These are phyloP conservation scores for Lophiotrema nucula DNA, from an alignment of 495 filamentous ascomycete genomes.

Conservation along the genomic window DNA sequence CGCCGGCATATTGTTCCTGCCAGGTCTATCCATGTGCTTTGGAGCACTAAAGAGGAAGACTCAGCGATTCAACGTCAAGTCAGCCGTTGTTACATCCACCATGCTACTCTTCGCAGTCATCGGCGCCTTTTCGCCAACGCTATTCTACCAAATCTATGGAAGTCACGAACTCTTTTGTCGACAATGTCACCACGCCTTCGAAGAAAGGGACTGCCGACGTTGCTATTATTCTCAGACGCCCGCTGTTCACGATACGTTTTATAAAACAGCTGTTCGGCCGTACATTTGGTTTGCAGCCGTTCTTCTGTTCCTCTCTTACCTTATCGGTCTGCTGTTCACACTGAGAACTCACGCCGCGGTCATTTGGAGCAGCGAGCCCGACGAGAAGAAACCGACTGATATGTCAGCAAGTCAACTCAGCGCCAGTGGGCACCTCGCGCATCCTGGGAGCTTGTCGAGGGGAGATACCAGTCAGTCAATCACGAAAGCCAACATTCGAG, in stretches of 20 bases:
- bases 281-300: constrained; percentile 86
- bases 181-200: constrained; percentile 39
- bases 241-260: constrained; percentile 84
- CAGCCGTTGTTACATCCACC: constrained; percentile 94
- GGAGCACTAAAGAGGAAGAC: constrained; percentile 97
- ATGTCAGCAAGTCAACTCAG: constrained; percentile 27
- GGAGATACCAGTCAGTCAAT: constrained; percentile 23
- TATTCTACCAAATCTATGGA: constrained; percentile 99
- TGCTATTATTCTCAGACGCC: constrained; percentile 92
- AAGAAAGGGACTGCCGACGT: constrained; percentile 72
- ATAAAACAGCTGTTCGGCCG: constrained; percentile 81
- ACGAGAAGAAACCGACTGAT: constrained; percentile 68
- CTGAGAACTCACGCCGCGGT: constrained; percentile 92
- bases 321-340: constrained; percentile 95
- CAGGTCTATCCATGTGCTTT: constrained; percentile 98
- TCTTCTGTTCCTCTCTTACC: constrained; percentile 86
- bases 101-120: constrained; percentile 98
- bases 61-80: constrained; percentile 96
- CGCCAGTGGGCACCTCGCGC: constrained; percentile 12
- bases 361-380: constrained; percentile 87
- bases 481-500: constrained; percentile 54
- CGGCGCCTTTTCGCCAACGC: constrained; percentile 91
- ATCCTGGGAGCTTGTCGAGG: neutral
- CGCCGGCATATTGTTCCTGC: constrained; percentile 91
- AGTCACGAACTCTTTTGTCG: constrained; percentile 45